Conservation (phyloP, 192 early-diverging fungal genomes). For the Lobosporangium transversale region DNA sequence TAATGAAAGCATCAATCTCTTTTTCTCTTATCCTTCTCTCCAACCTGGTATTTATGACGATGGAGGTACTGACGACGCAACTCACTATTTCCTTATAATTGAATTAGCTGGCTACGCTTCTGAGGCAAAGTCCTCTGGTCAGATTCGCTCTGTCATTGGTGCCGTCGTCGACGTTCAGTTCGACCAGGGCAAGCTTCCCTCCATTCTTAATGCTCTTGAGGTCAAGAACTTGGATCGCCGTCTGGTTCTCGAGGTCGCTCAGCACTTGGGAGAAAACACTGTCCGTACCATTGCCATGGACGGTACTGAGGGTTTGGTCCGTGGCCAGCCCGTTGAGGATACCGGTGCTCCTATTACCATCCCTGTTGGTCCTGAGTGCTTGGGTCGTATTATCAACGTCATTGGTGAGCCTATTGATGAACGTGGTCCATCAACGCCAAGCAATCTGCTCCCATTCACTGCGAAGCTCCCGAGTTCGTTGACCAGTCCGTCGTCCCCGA, state of each 20-base stretch:
- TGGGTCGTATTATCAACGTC: constrained; percentile 99
- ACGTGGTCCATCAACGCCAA: constrained; percentile 94
- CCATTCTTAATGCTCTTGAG: constrained; percentile 88
- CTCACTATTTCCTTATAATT: background rate
- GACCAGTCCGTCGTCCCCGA: constrained; percentile 96
- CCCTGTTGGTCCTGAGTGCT: constrained; percentile 93
- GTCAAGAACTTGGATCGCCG: constrained; percentile 67
- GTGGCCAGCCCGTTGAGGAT: constrained; percentile 94
- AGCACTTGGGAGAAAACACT: constrained; percentile 98
- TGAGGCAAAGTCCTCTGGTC: constrained; percentile 48
- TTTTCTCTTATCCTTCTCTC: background rate
- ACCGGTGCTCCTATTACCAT: constrained; percentile 93
- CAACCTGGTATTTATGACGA: background rate
- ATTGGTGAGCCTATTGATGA: constrained; percentile 99
- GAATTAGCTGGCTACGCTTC: constrained; percentile 45
- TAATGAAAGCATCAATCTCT: too few relatives aligned
- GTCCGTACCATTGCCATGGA: constrained; percentile 99
- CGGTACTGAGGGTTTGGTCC: constrained; percentile 96
- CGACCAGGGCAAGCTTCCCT: constrained; percentile 85
- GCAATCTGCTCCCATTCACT: constrained; percentile 89
- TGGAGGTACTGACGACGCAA: background rate
- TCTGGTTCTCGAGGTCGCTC: constrained; percentile 94
- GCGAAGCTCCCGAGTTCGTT: constrained; percentile 91
- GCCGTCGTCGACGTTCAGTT: constrained; percentile 99
- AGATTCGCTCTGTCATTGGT: constrained; percentile 82